phyloP scores from a whole-genome alignment of 495 filamentous ascomycete species.

The Daldinia concentrica region DNA sequence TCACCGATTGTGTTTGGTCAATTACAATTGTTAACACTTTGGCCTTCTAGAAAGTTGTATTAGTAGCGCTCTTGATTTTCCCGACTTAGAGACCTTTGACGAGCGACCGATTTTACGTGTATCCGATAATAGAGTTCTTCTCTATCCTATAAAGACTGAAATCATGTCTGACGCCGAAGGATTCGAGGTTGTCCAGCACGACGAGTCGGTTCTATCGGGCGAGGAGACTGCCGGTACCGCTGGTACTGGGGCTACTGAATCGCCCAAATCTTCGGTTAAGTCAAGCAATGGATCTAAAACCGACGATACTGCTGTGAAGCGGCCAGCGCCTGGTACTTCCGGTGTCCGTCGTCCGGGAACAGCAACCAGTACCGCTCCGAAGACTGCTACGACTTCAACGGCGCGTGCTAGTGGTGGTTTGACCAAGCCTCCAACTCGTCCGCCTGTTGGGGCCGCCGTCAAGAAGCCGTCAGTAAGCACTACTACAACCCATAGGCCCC shows the following conservation, averaged over 20 bases:
- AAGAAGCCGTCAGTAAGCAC: constrained; percentile 50
- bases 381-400: constrained; percentile 51
- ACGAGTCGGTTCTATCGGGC: constrained; percentile 48
- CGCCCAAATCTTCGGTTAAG: constrained; percentile 46
- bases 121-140: constrained; percentile 13
- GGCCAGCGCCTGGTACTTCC: constrained; percentile 42
- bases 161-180: constrained; percentile 58
- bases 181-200: constrained; percentile 53
- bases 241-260: constrained; percentile 40
- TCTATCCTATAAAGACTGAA: constrained; percentile 20
- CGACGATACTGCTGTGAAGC: constrained; percentile 45
- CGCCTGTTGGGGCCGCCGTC: constrained; percentile 43
- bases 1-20: constrained; percentile 24
- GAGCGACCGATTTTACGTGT: constrained; percentile 28
- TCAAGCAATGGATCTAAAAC: constrained; percentile 45
- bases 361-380: constrained; percentile 47
- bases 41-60: constrained; percentile 34
- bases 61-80: constrained; percentile 34
- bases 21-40: not conserved
- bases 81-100: constrained; percentile 18
- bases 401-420: constrained; percentile 49
- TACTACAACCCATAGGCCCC: constrained; percentile 52
- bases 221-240: constrained; percentile 45
- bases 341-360: constrained; percentile 46
- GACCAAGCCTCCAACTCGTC: constrained; percentile 53